A percentile compares a stretch with the other conserved stretches of the same genome.
Evolutionary conservation across 2,329 filamentous ascomycete species (phyloP).

Genomic region (Sclerotinia subarctica): DNA sequence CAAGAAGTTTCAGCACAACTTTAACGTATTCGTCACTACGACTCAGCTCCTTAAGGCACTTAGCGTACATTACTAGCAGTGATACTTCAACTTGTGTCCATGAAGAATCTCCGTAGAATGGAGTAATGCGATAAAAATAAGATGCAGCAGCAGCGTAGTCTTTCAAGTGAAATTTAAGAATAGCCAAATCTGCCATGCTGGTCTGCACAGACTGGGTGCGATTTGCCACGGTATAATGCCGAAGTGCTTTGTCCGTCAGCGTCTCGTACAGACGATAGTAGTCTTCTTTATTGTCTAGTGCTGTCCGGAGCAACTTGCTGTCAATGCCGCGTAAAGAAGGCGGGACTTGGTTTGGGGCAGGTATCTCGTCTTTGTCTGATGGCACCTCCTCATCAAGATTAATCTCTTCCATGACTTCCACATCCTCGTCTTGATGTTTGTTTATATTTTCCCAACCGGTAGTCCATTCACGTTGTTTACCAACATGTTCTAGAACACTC

Average conservation of each 20-base stretch:
- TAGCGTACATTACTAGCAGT: constrained; percentile 81
- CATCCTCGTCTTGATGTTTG: constrained; percentile 39
- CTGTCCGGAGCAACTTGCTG: constrained; percentile 56
- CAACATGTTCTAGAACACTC: constrained; percentile 72
- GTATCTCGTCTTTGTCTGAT: background rate
- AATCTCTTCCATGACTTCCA: constrained; percentile 54
- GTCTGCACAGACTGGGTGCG: constrained; percentile 74
- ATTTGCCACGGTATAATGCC: constrained; percentile 76
- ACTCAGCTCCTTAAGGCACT: constrained; percentile 74
- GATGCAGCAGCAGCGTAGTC: constrained; percentile 72
- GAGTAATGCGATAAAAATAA: constrained; percentile 75
- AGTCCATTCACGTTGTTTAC: constrained; percentile 69
- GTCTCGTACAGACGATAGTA: constrained; percentile 69
- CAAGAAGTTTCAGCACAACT: constrained; percentile 69
- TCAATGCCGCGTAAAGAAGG: constrained; percentile 47
- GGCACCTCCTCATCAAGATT: constrained; percentile 44
- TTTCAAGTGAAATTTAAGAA: constrained; percentile 72
- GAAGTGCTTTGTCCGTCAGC: constrained; percentile 79
- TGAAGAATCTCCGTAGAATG: constrained; percentile 71
- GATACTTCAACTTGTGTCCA: constrained; percentile 80
- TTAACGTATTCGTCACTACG: constrained; percentile 76
- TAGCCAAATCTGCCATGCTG: constrained; percentile 78
- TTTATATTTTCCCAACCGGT: constrained; percentile 69
- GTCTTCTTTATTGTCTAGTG: constrained; percentile 58
- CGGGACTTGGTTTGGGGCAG: background rate